These are phyloP conservation scores for Ogataea minuta DNA, from an alignment of 805 yeast genomes.

Conservation along the genomic window DNA sequence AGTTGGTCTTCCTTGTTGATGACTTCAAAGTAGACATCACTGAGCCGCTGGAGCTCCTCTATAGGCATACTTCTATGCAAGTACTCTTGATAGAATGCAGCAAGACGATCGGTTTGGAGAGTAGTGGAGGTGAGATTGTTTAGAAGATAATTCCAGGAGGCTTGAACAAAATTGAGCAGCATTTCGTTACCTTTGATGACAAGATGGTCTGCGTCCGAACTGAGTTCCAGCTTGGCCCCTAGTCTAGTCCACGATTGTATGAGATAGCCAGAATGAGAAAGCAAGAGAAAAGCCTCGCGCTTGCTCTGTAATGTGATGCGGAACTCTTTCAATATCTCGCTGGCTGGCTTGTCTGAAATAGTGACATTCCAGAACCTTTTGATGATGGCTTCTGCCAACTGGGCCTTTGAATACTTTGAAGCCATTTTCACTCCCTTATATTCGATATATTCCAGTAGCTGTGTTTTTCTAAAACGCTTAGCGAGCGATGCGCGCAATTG, in stretches of 20 bases:
- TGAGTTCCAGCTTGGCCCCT: constrained; percentile 35
- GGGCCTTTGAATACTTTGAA: constrained; percentile 18
- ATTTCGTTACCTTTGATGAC: constrained; percentile 30
- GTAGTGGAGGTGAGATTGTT: constrained; percentile 25
- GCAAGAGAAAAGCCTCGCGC: constrained; percentile 32
- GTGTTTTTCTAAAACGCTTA: constrained; percentile 23
- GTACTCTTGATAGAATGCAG: constrained; percentile 17
- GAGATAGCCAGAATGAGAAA: constrained; percentile 33
- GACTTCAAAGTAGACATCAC: constrained; percentile 35
- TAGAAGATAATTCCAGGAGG: constrained; percentile 34
- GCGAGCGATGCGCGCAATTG: constrained; percentile 21
- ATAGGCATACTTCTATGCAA: constrained; percentile 25
- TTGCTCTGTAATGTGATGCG: constrained; percentile 28
- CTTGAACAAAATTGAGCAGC: constrained; percentile 33
- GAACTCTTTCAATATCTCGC: constrained; percentile 22
- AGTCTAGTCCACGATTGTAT: constrained; percentile 35
- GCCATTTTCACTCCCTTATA: constrained; percentile 9
- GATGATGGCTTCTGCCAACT: constrained; percentile 23
- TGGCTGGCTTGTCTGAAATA: constrained; percentile 12
- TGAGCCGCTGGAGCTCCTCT: constrained; percentile 25
- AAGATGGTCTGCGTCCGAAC: constrained; percentile 26
- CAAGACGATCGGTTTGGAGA: constrained; percentile 22
- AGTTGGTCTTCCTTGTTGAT: constrained; percentile 24
- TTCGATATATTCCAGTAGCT: constrained; percentile 24
- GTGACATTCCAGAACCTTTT: constrained; percentile 28